Evolutionary conservation across 345 rosid species (phyloP), one percentile per base, ranked within the genome.

Genomic region (Populus euphratica): DNA sequence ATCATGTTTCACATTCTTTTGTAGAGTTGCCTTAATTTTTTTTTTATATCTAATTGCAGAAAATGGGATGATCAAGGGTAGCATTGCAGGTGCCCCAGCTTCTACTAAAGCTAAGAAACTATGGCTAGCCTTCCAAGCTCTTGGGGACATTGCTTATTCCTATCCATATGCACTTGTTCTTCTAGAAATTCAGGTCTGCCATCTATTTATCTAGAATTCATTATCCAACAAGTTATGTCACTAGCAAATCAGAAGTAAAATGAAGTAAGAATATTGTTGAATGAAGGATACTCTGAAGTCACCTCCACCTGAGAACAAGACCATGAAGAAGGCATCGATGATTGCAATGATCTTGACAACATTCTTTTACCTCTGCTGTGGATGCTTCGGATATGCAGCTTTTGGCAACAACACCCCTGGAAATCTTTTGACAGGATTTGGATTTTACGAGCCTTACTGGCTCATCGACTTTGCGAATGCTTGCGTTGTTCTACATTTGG

Each of bases 231-330:
- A n/a, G 33, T 43, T 18, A 70, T 0, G 49, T 50, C 20, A 23
- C 52, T 41, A 6, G 73, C 36, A 8, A 38, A 59, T 4, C 36
- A 36, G 38, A 70, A 56, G 56, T 43, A 21, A 52, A 5, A 17
- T 49, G 8, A 31, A 33, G 21, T 23, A 18, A 1, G 21, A 54
- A 11, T 29, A 62, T 16, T 76, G 61, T 21, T 23, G 12, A 73
- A 43, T 84, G 84, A 82, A 87, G 89, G 87, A 87, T 43, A 87
- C 89, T 18, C 67, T 84, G 83, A 69, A 62, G 49, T 77, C 79
- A 17, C 74, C 74, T 54, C 79, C 79, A 69, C 74, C 79, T 9
- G 79, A 76, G 68, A 76, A 21, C 36, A 50, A 76, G 50, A 76
- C 78, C 56, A 76, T 76, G 78, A 76, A 76, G 64, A 76, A 35